phyloP scores from a whole-genome alignment of 1,284 basidiomycete species.

The Ceratorhiza oryzae-sativae region DNA sequence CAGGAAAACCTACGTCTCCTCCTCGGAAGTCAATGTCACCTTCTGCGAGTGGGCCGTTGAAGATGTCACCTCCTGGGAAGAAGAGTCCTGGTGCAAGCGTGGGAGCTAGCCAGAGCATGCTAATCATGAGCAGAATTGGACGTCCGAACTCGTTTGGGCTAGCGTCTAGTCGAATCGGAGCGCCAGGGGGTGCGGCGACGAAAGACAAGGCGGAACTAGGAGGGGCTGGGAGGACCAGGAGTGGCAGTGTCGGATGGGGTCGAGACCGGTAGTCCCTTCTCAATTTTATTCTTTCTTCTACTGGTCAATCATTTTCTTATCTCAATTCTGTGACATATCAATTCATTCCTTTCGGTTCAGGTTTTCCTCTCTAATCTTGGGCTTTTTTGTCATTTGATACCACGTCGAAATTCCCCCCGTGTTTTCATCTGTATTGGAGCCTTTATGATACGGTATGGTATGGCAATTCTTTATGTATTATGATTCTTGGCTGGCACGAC shows the following conservation, averaged over 20 bases:
- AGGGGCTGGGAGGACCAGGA: conserved; percentile 11
- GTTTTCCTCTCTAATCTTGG: conserved; percentile 13
- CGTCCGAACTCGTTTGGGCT: conserved; percentile 27
- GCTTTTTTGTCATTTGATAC: conserved; percentile 21
- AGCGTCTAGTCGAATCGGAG: not conserved
- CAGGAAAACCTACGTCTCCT: not conserved
- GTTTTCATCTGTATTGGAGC: conserved; percentile 36
- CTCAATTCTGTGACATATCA: not conserved
- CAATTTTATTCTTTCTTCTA: not conserved
- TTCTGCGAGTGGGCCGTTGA: not conserved
- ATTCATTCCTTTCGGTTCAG: not conserved
- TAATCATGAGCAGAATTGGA: conserved; percentile 24
- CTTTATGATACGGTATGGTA: not conserved
- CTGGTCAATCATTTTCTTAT: not conserved
- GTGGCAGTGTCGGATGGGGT: conserved; percentile 33
- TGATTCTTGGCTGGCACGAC: conserved; percentile 6
- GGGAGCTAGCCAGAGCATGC: not conserved
- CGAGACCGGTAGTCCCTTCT: not conserved
- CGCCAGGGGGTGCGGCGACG: not conserved
- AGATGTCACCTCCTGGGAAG: not conserved
- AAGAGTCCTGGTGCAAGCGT: not conserved
- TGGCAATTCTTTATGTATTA: conserved; percentile 26
- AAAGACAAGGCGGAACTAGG: not conserved
- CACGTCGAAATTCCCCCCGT: conserved; percentile 18
- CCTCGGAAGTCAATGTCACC: not conserved